Conservation (phyloP, 2,329 filamentous ascomycete genomes). For the Fusarium tjaetaba region DNA sequence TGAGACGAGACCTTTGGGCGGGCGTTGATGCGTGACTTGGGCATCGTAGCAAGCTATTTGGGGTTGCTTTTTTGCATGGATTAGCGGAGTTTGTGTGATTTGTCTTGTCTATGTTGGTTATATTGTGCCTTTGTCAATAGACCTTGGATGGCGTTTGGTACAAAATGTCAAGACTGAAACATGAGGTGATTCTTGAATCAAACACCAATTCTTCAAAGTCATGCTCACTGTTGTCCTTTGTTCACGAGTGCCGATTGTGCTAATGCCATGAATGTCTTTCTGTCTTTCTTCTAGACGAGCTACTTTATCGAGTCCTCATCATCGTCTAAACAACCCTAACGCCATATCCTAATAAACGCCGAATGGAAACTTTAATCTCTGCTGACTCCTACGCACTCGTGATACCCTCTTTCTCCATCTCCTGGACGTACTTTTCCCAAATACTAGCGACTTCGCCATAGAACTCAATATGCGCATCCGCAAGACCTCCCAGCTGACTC, state of each 20-base stretch:
- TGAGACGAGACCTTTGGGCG: conserved; percentile 41
- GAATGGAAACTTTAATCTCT: neutral
- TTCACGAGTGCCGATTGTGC: neutral
- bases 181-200: neutral
- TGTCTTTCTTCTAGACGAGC: conserved; percentile 6
- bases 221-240: neutral
- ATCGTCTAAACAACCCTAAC: conserved; percentile 26
- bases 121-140: conserved; percentile 28
- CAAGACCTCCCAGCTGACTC: conserved; percentile 82
- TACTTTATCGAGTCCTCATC: conserved; percentile 7
- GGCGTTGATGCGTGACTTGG: conserved; percentile 12
- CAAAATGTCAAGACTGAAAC: neutral
- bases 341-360: conserved; percentile 37
- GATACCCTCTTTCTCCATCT: conserved; percentile 78
- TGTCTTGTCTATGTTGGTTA: conserved; percentile 27
- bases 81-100: conserved; percentile 35
- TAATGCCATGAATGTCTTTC: neutral
- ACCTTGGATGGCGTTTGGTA: conserved; percentile 35
- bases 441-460: conserved; percentile 82
- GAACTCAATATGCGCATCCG: conserved; percentile 87
- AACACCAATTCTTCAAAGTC: neutral
- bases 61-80: conserved; percentile 37
- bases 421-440: conserved; percentile 90
- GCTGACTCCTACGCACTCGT: conserved; percentile 12
- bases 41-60: neutral